Evolutionary conservation across 73 alveolate species (phyloP), one percentile per base, ranked within the genome.

Genomic region (Stentor roeselii): DNA sequence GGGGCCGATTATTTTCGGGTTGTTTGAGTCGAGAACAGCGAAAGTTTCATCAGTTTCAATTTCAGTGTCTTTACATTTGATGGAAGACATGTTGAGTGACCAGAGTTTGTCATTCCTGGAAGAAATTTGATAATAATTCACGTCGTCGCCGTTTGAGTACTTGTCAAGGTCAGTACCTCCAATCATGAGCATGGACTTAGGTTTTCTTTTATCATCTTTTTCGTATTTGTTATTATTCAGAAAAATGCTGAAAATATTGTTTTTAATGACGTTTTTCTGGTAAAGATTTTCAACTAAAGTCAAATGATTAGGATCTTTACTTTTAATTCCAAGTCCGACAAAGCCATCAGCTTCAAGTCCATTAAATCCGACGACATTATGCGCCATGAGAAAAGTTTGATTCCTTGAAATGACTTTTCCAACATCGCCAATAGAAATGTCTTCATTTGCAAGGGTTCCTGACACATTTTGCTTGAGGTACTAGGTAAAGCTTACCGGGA

Each of bases 261-360:
- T 32, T 1, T 34, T 32, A 67, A 67, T 67, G 50, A 21, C 21
- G 1, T 32, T 40, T 67, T 67, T 36, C 11, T 67, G 15, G 34
- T 30, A 67, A 21, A 67, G 37, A 67, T 36, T 67, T 34, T 67
- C 80, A 11, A 67, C 41, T 32, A 67, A 21, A 21, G 80, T 21
- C 34, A 21, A 21, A 34, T 67, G n/a, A 21, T 32, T 32, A 67
- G n/a, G n/a, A 2, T 21, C 80, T 27, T 67, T 32, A 21, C 80
- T 32, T 1, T 32, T n/a, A 21, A 32, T 21, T 32, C 80, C 80
- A 14, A 67, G 2, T 1, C 80, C 80, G 21, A 67, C n/a, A 67
- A 67, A 27, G 27, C 80, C 80, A 67, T 67, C 80, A 67, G n/a
- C n/a, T 21, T 67, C 27, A n/a, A 32, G 21, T 21, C 41, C 80